These are phyloP conservation scores for Populus pruinosa DNA, from an alignment of 345 rosid genomes.

Conservation along the genomic window DNA sequence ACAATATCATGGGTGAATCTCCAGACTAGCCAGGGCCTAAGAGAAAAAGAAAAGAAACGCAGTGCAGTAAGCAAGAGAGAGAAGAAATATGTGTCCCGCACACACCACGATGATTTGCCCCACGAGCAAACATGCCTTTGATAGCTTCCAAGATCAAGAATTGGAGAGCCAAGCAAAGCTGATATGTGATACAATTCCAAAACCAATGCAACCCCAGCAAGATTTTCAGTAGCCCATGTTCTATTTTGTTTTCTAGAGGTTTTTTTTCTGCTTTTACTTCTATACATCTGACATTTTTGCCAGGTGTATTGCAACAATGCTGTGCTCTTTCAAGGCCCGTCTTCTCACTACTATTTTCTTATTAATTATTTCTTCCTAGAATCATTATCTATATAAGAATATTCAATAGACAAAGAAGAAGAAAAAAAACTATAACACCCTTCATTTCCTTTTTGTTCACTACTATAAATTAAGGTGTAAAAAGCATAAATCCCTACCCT, in stretches of 20 bases:
- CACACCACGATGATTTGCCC: background rate
- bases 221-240: slow-evolving; percentile 17
- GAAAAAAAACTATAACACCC: no score
- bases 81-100: background rate
- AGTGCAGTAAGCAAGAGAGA: background rate
- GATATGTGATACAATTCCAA: slow-evolving; percentile 4
- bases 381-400: no score
- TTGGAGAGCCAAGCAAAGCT: background rate
- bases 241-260: background rate
- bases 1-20: background rate
- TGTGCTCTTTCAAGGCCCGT: background rate
- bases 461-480: no score
- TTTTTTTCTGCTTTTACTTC: background rate
- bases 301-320: background rate
- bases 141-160: background rate
- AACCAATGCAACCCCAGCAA: slow-evolving; percentile 10
- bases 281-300: background rate
- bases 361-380: no score
- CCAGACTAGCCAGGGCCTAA: background rate
- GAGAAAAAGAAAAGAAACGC: background rate
- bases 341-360: no score
- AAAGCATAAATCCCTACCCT: no score
- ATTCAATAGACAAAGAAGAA: no score
- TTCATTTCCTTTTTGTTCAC: no score
- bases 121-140: background rate